Evolutionary conservation across 2,329 filamentous ascomycete species (phyloP), one percentile per base, ranked within the genome.

Genomic region (Pseudofabraea citricarpa): DNA sequence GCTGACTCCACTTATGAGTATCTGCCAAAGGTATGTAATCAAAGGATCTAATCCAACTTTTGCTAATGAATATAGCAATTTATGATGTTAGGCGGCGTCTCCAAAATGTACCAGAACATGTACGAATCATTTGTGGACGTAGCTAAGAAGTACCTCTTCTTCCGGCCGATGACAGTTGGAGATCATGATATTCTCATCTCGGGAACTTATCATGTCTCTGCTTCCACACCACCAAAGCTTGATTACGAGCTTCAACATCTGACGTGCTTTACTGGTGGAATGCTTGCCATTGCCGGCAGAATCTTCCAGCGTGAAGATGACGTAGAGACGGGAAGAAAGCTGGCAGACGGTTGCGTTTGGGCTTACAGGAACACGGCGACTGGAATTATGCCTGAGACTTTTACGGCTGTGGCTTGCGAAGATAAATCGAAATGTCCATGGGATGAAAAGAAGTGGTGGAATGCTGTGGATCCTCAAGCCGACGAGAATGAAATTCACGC

Each of bases 201-300:
- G 2, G 76, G 74, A 8, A 67, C 71, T 36, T 64, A 66, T 7
- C 56, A 59, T 13, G 53, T 65, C 9, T 36, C 62, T 68, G 13
- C 73, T 83, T 46, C 43, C 4, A 26, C 37, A 16, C 7, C 29
- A 45, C 83, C 87, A 6, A 29, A 40, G 4, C 46, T 54, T 13
- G 55, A 48, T 60, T 48, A 57, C 29, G 68, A 55, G 12, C 64
- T 72, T 3, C 77, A 87, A 52, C 85, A 90, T 62, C 69, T 90
- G 2, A 75, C 77, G 2, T 90, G 86, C 62, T 90, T 87, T 56
- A 70, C 77, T 3, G 85, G 85, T 4, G 86, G 84, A 12, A 82
- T 85, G 69, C 80, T 86, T 35, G 84, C 72, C 1, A 74, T 90
- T 32, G 81, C 77, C 2, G 82, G 83, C 1, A 78, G 74, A 48